Evolutionary conservation across 2,329 filamentous ascomycete genomes (phyloP).

Genomic region (Talaromyces atroroseus): DNA sequence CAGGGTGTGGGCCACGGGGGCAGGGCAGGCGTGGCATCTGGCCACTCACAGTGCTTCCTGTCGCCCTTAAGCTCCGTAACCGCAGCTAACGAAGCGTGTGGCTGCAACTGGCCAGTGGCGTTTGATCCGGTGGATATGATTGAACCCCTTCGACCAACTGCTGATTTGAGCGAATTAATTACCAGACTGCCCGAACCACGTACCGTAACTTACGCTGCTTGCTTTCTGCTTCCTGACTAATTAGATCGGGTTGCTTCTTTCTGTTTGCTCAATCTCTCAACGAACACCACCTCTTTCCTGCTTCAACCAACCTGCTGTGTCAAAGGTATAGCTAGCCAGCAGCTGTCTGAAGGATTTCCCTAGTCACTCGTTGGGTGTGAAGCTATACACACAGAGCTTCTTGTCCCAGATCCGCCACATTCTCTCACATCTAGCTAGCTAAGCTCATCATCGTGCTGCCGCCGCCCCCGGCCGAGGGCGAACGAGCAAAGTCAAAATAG

Average conservation of each 20-base stretch:
- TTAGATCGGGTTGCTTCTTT: neutral
- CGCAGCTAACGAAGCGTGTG: slow-evolving; percentile 4
- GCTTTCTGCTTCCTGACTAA: neutral
- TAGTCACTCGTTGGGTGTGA: neutral
- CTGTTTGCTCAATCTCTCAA: neutral
- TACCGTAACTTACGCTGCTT: slow-evolving; percentile 2
- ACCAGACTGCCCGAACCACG: neutral
- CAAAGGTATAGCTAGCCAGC: neutral
- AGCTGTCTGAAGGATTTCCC: neutral
- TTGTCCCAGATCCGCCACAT: neutral
- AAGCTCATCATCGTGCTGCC: neutral
- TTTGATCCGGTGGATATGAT: neutral
- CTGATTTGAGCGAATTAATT: neutral
- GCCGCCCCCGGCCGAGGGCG: neutral
- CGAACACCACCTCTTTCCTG: neutral
- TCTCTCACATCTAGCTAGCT: neutral
- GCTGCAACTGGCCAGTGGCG: neutral
- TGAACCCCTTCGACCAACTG: slow-evolving; percentile 7
- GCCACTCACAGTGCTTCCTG: slow-evolving; percentile 4
- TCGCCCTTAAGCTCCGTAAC: neutral
- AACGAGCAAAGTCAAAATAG: neutral
- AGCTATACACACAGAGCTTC: neutral
- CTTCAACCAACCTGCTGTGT: neutral
- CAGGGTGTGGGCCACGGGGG: slow-evolving; percentile 1
- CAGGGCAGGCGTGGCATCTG: slow-evolving; percentile 2